These are phyloP conservation scores for Magnusiomyces clavatus DNA, from an alignment of 1,139 yeast genomes.

Conservation along the genomic window DNA sequence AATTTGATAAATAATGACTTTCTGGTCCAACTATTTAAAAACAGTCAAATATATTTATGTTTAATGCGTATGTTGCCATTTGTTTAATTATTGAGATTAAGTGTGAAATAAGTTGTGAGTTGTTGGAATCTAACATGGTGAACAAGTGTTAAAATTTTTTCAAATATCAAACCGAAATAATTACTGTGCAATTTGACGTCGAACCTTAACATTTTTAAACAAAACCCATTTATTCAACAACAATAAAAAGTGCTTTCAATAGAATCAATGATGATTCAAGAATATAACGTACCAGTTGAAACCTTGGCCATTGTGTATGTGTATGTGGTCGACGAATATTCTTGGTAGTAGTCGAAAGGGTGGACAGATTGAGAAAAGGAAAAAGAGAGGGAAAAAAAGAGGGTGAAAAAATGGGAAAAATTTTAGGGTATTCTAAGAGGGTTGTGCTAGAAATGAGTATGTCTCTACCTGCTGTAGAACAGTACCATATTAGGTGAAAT, in stretches of 20 bases:
- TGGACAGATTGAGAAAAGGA: conserved; percentile 1
- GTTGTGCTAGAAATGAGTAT: background rate
- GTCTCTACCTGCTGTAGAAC: background rate
- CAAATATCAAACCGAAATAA: too few relatives aligned
- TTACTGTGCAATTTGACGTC: background rate
- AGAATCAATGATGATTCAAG: too few relatives aligned
- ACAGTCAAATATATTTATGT: too few relatives aligned
- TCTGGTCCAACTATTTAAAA: too few relatives aligned
- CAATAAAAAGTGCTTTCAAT: too few relatives aligned
- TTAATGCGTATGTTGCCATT: too few relatives aligned
- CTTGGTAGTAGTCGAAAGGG: conserved; percentile 1
- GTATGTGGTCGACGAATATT: conserved; percentile 14
- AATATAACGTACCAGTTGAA: conserved; percentile 27
- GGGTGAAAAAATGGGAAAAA: background rate
- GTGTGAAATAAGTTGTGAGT: too few relatives aligned
- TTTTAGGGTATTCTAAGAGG: background rate
- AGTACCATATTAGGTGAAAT: too few relatives aligned
- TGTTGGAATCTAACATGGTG: background rate
- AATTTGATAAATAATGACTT: too few relatives aligned
- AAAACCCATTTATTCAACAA: conserved; percentile 1
- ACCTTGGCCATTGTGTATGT: conserved; percentile 30
- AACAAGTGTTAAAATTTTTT: background rate
- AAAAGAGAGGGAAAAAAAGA: conserved; percentile 1
- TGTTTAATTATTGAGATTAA: too few relatives aligned
- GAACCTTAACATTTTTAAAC: background rate